Base-by-base conservation (phyloP, 352 stramenopile genomes). In the Globisporangium irregulare region DNA sequence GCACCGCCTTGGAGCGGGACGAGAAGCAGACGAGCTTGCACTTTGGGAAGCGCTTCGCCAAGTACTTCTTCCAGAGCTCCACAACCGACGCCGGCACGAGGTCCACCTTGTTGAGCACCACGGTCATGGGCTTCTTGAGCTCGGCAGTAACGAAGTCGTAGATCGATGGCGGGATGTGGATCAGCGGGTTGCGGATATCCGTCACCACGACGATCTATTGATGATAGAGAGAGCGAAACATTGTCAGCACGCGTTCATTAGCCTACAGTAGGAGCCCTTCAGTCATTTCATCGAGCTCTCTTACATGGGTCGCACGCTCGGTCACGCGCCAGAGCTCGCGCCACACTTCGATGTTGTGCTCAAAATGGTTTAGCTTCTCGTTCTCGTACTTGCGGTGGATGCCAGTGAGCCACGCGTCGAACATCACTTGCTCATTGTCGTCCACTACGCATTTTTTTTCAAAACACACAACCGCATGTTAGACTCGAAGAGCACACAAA, bases 71-170 rank as follows among this genome's bases (percentile, higher is more conserved):
- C 88, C 88, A 96, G 4, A 88, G 73, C 55, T 84, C 67, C 3
- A 93, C 80, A 10, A 90, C 81, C 24, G 69, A 68, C 8, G 71
- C 73, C 12, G 85, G 84, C 32, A 96, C 78, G 56, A 96, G 71
- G 75, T 96, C 88, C 24, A 93, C 77, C 76, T 96, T 96, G 66
- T 93, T 96, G 50, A 96, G 84, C 59, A 96, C 85, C 46, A 96
- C 77, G 12, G 86, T 70, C 79, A 96, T 87, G 5, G 85, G 82
- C 27, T 94, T 94, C 61, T 90, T 75, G 51, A 93, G 72, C 51
- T 88, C 76, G 14, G 86, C 77, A 0, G 84, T 93, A 18, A 94
- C 82, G 54, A 92, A 70, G 20, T 95, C 86, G 65, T 93, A 93
- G 48, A 96, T 73, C 5, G 85, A 93, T 32, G 84, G 81, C 12